Conservation (phyloP, 139 green algal genomes). For the Haematococcus lacustris region DNA sequence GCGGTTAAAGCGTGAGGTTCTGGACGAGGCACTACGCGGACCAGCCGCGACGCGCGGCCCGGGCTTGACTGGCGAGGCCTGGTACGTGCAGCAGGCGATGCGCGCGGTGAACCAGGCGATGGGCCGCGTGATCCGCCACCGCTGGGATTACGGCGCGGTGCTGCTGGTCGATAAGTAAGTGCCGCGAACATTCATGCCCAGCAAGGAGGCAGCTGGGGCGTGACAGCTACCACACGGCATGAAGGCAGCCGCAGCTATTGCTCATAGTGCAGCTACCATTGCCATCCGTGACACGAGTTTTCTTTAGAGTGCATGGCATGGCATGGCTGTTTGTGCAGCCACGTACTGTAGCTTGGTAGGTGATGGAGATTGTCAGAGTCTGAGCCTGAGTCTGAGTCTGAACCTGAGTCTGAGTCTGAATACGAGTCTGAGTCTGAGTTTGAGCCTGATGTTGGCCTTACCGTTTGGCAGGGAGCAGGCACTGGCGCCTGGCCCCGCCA, state of each 20-base stretch:
- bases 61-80: background rate
- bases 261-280: background rate
- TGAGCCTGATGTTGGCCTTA: too few relatives aligned
- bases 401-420: background rate
- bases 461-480: too few relatives aligned
- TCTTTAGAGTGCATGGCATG: too few relatives aligned
- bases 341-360: background rate
- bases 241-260: background rate
- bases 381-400: too few relatives aligned
- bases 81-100: constrained; percentile 22
- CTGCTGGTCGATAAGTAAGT: constrained; percentile 81
- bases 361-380: background rate
- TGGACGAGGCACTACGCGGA: constrained; percentile 56
- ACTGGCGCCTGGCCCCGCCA: too few relatives aligned
- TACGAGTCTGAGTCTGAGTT: background rate
- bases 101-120: constrained; percentile 94
- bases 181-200: background rate
- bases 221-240: background rate
- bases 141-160: constrained; percentile 86
- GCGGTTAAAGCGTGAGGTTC: constrained; percentile 65
- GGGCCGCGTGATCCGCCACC: constrained; percentile 91
- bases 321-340: too few relatives aligned
- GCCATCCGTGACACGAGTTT: too few relatives aligned
- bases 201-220: background rate
- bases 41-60: background rate